Base-by-base conservation (phyloP, 2,329 filamentous ascomycete genomes). In the Beauveria varroae region DNA sequence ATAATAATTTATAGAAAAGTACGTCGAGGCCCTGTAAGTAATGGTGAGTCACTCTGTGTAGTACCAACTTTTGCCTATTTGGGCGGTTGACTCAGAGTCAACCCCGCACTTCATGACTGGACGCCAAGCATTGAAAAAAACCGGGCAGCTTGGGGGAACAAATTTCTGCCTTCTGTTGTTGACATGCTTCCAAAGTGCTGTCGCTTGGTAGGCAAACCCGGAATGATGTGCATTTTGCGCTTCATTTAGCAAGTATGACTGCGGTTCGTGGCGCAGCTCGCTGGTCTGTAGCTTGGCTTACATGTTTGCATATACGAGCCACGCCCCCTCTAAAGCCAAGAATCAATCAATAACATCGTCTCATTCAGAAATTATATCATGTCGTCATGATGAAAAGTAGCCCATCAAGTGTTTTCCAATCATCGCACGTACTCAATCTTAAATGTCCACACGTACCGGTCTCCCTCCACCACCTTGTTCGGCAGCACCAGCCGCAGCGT, bases 401-500 rank as follows among this genome's bases (percentile, higher is more conserved):
- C 5, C 12, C 30, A 14, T 14, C 30, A 34, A 51, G 3, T 0
- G n/a, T 40, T 6, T 30, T 20, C 40, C 16, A 6, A 10, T 58
- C 34, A 58, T 30, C 50, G 44, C 40, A 49, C 51, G 5, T 68
- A 70, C 9, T 66, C 24, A 52, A 70, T 64, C 52, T 70, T 71
- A 57, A 71, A 71, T 6, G 68, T 67, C 76, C 76, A 78, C 24
- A 72, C 71, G 63, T 73, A 77, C 61, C 70, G 60, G 64, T 78
- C 76, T 5, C 69, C 73, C 5, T 65, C 59, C 24, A 65, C 65
- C 5, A 78, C 64, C 0, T 68, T 69, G 9, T 74, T 63, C 28
- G 69, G 70, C 16, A 77, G 60, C 0, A 66, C 70, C 58, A 77
- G 47, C 28, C 66, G 67, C 37, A 79, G 30, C 20, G 34, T 60